A percentile compares a stretch with the other conserved stretches of the same genome.
phyloP scores from a whole-genome alignment of 345 rosid species.

The Pistacia integerrima region DNA sequence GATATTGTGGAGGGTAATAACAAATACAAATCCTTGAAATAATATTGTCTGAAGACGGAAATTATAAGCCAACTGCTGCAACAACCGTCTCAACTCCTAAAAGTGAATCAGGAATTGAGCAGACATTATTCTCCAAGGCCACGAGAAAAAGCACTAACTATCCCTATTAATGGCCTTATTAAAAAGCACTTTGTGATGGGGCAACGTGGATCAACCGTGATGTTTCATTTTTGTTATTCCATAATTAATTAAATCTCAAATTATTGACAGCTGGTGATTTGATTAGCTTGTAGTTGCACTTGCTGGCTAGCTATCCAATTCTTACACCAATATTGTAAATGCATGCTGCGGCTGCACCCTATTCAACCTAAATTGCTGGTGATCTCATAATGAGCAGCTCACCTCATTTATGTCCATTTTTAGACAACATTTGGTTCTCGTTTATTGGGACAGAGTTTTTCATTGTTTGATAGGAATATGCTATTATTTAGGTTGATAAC shows the following conservation, averaged over 20 bases:
- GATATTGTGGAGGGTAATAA: not conserved
- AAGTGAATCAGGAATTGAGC: not conserved
- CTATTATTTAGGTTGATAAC: not conserved
- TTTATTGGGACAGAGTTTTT: too few species aligned
- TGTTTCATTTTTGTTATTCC: not conserved
- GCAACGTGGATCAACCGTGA: constrained; percentile 1
- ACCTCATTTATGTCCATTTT: not conserved
- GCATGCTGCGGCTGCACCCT: not conserved
- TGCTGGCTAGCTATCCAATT: not conserved
- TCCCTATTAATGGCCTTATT: not conserved
- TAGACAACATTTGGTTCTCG: too few species aligned
- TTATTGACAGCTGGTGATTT: not conserved
- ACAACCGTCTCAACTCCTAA: not conserved
- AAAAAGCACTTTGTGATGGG: not conserved
- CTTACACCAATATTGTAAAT: not conserved
- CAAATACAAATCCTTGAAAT: constrained; percentile 6
- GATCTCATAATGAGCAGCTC: not conserved
- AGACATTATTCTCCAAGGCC: too few species aligned
- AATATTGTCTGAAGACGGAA: not conserved
- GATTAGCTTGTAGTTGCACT: not conserved
- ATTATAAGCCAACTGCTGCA: not conserved
- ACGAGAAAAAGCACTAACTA: not conserved
- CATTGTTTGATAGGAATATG: too few species aligned
- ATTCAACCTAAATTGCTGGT: not conserved
- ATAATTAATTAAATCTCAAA: too few species aligned